Evolutionary conservation across 192 early-diverging fungal species (phyloP).

Genomic region (Backusella psychrophila): DNA sequence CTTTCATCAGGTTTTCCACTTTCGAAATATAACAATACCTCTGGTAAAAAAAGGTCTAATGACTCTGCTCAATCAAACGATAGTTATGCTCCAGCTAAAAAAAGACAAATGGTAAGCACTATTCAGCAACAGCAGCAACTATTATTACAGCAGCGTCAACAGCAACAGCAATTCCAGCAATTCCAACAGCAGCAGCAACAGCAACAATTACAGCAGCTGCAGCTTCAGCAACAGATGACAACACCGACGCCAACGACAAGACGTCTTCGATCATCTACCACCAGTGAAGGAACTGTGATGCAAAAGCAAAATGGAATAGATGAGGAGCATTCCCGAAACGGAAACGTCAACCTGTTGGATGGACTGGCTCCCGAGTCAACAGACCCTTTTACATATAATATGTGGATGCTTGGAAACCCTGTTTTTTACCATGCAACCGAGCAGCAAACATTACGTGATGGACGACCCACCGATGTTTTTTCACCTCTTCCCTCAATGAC

Average conservation of each 20-base stretch:
- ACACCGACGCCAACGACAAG: not conserved
- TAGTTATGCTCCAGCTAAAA: not conserved
- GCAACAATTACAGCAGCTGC: not conserved
- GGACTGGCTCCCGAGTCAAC: not conserved
- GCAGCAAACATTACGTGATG: not conserved
- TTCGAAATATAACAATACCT: not conserved
- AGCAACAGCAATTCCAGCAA: slow-evolving; percentile 2
- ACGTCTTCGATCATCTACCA: not conserved
- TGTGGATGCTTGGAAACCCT: not conserved
- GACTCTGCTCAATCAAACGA: not conserved
- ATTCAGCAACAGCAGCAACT: slow-evolving; percentile 3
- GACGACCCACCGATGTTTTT: not conserved
- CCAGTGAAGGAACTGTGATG: not conserved
- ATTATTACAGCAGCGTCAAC: not conserved
- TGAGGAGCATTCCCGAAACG: not conserved
- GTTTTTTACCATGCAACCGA: not conserved
- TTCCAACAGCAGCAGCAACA: not conserved
- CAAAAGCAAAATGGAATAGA: not conserved
- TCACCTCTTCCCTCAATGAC: not conserved
- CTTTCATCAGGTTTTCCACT: not conserved
- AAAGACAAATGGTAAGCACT: not conserved
- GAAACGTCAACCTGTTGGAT: not conserved
- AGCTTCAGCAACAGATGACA: not conserved
- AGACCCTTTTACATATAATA: not conserved
- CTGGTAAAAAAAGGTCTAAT: not conserved